Percentiles rank a stretch among this genome's conserved stretches.
Evolutionary conservation across 1,139 yeast genomes (phyloP).

Genomic region (Candida freyschussii): DNA sequence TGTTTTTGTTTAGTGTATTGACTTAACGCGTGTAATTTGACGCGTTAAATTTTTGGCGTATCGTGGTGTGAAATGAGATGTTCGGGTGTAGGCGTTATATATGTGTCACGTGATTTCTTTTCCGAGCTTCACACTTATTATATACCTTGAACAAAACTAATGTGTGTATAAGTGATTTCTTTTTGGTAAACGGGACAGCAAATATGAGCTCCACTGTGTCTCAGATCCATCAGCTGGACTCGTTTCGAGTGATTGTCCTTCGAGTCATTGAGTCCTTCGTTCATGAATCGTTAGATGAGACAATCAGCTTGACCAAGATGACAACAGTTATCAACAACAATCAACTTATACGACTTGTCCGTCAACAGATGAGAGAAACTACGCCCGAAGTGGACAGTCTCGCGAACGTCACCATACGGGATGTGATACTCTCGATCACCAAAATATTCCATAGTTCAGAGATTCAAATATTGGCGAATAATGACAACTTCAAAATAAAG

Average conservation of each 20-base stretch:
- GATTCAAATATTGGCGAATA: conserved; percentile 22
- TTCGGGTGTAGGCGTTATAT: too few species aligned
- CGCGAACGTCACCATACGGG: conserved; percentile 15
- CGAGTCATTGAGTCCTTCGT: conserved; percentile 25
- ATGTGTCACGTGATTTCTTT: too few species aligned
- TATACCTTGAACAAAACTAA: too few species aligned
- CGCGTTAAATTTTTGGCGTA: too few species aligned
- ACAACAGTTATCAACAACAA: conserved; percentile 20
- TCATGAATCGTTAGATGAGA: conserved; percentile 19
- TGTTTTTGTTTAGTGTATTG: too few species aligned
- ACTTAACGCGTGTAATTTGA: too few species aligned
- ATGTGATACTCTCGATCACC: conserved; percentile 23
- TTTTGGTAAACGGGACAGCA: too few species aligned
- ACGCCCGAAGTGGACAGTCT: conserved; percentile 8
- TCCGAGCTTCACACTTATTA: too few species aligned
- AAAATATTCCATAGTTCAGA: conserved; percentile 20
- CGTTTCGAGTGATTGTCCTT: conserved; percentile 22
- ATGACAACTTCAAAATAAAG: conserved; percentile 22
- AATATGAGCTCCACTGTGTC: too few species aligned
- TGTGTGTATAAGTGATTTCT: too few species aligned
- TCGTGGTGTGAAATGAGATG: too few species aligned
- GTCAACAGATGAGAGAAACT: conserved; percentile 11
- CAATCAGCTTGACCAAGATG: conserved; percentile 21
- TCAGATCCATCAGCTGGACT: conserved; percentile 10
- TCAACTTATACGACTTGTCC: conserved; percentile 13